Conservation (phyloP, 768 basidiomycete species). For the Sistotremastrum niveocremeum region DNA sequence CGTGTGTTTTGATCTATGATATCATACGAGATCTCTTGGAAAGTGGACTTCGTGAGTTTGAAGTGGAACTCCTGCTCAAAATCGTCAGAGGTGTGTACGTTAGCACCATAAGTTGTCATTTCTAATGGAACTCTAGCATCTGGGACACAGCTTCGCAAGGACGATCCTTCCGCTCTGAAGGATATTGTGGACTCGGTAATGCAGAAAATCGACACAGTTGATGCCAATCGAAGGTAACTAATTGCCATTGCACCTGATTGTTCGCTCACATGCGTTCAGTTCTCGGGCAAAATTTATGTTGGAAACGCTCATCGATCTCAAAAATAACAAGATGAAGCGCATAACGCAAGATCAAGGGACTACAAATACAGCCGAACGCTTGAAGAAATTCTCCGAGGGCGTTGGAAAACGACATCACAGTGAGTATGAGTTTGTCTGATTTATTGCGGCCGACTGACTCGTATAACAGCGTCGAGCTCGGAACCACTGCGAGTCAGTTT, state of each 20-base stretch:
- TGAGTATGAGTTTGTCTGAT: slow-evolving; percentile 17
- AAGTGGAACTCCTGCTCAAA: slow-evolving; percentile 79
- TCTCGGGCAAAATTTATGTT: slow-evolving; percentile 93
- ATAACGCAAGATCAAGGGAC: slow-evolving; percentile 54
- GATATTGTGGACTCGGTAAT: slow-evolving; percentile 83
- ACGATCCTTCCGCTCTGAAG: slow-evolving; percentile 85
- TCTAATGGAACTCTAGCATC: slow-evolving; percentile 39
- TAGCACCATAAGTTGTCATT: not conserved
- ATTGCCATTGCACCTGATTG: not conserved
- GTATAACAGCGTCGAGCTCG: slow-evolving; percentile 52
- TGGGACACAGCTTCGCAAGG: slow-evolving; percentile 81
- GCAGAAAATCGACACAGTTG: slow-evolving; percentile 42
- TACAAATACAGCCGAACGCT: slow-evolving; percentile 61
- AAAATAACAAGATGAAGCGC: slow-evolving; percentile 76
- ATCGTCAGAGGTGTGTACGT: slow-evolving; percentile 23
- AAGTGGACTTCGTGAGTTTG: slow-evolving; percentile 54
- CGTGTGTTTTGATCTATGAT: slow-evolving; percentile 82
- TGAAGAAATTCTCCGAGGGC: slow-evolving; percentile 78
- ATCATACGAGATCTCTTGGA: slow-evolving; percentile 65
- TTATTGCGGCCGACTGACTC: not conserved
- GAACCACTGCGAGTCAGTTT: slow-evolving; percentile 81
- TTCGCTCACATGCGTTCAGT: slow-evolving; percentile 24
- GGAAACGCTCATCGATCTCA: slow-evolving; percentile 82
- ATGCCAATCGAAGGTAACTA: slow-evolving; percentile 38
- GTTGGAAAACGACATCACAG: slow-evolving; percentile 68